phyloP scores from a whole-genome alignment of 2,329 filamentous ascomycete species.

The Cladosporium sp. region DNA sequence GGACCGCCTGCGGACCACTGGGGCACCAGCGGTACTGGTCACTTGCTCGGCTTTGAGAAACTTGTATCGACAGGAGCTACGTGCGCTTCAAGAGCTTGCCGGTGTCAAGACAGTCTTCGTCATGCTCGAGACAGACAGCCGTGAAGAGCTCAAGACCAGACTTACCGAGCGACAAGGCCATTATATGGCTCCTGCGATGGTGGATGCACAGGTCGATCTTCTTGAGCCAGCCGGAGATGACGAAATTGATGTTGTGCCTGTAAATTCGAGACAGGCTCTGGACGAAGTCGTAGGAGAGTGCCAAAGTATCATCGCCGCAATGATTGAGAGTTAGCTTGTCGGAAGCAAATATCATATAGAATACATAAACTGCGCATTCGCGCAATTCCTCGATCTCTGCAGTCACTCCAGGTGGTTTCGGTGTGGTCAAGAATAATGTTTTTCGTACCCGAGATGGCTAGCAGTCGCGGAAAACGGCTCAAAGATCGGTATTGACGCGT shows the following conservation, averaged over 20 bases:
- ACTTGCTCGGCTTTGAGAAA: constrained; percentile 44
- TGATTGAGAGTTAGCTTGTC: neutral
- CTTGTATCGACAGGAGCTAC: constrained; percentile 38
- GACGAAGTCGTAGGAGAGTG: constrained; percentile 10
- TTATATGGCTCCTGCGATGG: constrained; percentile 42
- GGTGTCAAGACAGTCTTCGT: constrained; percentile 37
- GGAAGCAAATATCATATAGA: neutral
- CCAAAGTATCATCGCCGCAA: neutral
- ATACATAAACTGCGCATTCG: neutral
- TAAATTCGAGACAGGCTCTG: constrained; percentile 23
- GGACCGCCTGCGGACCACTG: constrained; percentile 24
- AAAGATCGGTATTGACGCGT: neutral
- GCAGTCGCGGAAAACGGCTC: neutral
- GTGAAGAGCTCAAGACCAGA: constrained; percentile 35
- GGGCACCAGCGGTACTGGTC: constrained; percentile 37
- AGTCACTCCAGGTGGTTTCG: neutral
- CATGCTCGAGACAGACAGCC: constrained; percentile 36
- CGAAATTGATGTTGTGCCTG: constrained; percentile 42
- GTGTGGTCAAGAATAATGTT: too few relatives aligned
- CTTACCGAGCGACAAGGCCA: constrained; percentile 34
- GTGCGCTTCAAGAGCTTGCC: constrained; percentile 24
- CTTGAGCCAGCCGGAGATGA: constrained; percentile 33
- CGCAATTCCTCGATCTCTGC: neutral
- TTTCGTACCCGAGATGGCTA: neutral
- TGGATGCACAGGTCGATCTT: constrained; percentile 37